Base-by-base conservation (phyloP, 2,329 filamentous ascomycete genomes). In the Endocalyx cinctus region DNA sequence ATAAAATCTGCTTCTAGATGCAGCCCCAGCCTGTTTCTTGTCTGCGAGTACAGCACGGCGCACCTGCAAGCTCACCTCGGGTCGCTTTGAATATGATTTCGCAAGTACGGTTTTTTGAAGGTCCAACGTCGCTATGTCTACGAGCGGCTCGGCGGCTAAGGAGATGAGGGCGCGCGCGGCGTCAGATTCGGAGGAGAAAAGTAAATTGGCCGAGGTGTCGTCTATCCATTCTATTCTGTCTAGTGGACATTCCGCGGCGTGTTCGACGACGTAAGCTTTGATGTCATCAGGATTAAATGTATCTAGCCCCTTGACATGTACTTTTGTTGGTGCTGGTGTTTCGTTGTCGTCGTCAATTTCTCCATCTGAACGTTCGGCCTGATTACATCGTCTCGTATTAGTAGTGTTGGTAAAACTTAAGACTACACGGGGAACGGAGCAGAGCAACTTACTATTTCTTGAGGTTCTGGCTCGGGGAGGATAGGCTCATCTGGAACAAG, bases 141-240 rank as follows among this genome's bases (percentile, higher is more conserved):
- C 55, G 39, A 79, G 60, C 43, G 75, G 59, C 13, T 74, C 58
- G 13, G 64, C 62, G 35, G 70, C 64, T 17, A 83, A 66, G 6
- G 74, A 66, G 17, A 63, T 50, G 14, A 83, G 60, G 13, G 77
- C 79, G 29, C 75, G 68, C 13, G 67, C 62, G 2, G 77, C 77
- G 6, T 58, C 54, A 16, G 59, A 54, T 11, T 77, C 67, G 6
- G 70, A 70, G 25, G 63, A 67, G 63, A 92, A 97, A 33, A 94
- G 62, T 33, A 96, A 69, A 55, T 97, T 97, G 42, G 87, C 87
- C 0, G 87, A 90, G 6, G 78, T 81, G 59, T 98, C 92, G 57
- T 97, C 87, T 46, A 98, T 87, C 92, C 92, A 98, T 63, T 97
- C 88, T 43, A 96, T 70, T 41, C 76, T 72, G 35, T 74, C 66